phyloP scores from a whole-genome alignment of 2,329 filamentous ascomycete species.

The Ophiostoma quercus region DNA sequence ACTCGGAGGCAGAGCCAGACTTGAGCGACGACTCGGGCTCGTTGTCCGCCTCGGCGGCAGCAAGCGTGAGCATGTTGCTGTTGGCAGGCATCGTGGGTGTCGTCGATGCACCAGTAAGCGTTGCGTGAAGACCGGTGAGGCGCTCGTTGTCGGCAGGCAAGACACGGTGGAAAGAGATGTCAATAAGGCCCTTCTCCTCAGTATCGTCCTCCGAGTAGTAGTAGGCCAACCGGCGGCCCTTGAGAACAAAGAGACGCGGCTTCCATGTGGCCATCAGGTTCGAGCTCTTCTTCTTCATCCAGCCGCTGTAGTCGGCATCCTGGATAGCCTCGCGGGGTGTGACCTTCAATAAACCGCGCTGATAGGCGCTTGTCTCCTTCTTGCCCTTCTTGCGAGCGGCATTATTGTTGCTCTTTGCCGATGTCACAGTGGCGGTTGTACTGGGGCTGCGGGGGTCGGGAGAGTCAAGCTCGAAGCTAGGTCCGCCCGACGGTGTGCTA shows the following conservation, averaged over 20 bases:
- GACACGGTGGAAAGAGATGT: slow-evolving; percentile 97
- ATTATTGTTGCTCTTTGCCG: slow-evolving; percentile 41
- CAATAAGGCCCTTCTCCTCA: slow-evolving; percentile 91
- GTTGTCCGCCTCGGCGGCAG: slow-evolving; percentile 46
- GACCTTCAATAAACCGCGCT: slow-evolving; percentile 75
- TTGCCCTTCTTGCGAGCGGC: slow-evolving; percentile 65
- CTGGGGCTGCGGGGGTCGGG: slow-evolving; percentile 58
- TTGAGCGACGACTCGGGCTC: slow-evolving; percentile 33
- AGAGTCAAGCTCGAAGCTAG: slow-evolving; percentile 75
- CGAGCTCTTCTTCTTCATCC: slow-evolving; percentile 99
- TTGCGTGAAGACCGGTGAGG: slow-evolving; percentile 84
- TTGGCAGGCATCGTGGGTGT: slow-evolving; percentile 53
- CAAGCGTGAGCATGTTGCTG: slow-evolving; percentile 43
- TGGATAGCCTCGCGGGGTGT: slow-evolving; percentile 76
- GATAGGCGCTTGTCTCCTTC: slow-evolving; percentile 92
- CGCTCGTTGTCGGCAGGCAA: slow-evolving; percentile 88
- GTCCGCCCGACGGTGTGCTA: slow-evolving; percentile 58
- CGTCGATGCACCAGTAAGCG: slow-evolving; percentile 77
- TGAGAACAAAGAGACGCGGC: slow-evolving; percentile 87
- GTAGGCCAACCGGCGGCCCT: slow-evolving; percentile 85
- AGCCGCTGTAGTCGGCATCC: slow-evolving; percentile 87
- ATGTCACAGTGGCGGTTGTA: slow-evolving; percentile 44
- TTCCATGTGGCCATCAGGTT: slow-evolving; percentile 98
- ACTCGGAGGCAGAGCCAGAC: slow-evolving; percentile 41
- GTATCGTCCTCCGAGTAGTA: slow-evolving; percentile 92